Conservation (phyloP, 176 grass and related monocot species). For the Juncus inflexus region DNA sequence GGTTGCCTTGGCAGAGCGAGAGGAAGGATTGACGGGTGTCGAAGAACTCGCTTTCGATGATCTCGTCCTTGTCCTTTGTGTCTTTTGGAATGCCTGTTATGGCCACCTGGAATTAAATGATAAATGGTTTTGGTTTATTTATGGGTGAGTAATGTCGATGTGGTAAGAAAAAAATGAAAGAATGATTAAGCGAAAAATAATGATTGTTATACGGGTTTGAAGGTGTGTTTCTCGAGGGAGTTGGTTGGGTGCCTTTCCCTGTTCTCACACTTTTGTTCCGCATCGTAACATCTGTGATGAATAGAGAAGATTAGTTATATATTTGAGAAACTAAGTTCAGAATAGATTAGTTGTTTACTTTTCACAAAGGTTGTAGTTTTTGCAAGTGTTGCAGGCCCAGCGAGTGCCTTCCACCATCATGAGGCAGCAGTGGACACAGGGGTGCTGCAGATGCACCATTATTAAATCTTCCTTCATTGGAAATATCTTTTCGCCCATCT, state of each 20-base stretch:
- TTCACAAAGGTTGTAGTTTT: slow-evolving; percentile 80
- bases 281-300: slow-evolving; percentile 61
- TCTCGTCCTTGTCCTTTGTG: slow-evolving; percentile 97
- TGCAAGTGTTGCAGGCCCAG: slow-evolving; percentile 87
- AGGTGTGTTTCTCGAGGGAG: slow-evolving; percentile 67
- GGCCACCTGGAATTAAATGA: slow-evolving; percentile 49
- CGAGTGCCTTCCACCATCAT: slow-evolving; percentile 88
- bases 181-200: background rate
- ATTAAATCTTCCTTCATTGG: slow-evolving; percentile 99
- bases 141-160: too few species aligned
- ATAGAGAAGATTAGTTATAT: slow-evolving; percentile 1
- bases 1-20: slow-evolving; percentile 98
- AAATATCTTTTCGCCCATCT: slow-evolving; percentile 92
- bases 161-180: slow-evolving; percentile 2
- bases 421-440: slow-evolving; percentile 77
- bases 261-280: slow-evolving; percentile 71
- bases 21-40: slow-evolving; percentile 96
- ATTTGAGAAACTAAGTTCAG: too few species aligned
- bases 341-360: slow-evolving; percentile 36
- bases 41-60: slow-evolving; percentile 98
- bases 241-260: slow-evolving; percentile 74
- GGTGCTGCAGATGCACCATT: slow-evolving; percentile 96
- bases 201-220: slow-evolving; percentile 62
- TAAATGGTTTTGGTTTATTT: too few species aligned
- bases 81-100: slow-evolving; percentile 58